Percentiles rank a stretch among this genome's conserved stretches.
Evolutionary conservation across 192 early-diverging fungal genomes (phyloP).

Genomic region (Coemansia sp.): DNA sequence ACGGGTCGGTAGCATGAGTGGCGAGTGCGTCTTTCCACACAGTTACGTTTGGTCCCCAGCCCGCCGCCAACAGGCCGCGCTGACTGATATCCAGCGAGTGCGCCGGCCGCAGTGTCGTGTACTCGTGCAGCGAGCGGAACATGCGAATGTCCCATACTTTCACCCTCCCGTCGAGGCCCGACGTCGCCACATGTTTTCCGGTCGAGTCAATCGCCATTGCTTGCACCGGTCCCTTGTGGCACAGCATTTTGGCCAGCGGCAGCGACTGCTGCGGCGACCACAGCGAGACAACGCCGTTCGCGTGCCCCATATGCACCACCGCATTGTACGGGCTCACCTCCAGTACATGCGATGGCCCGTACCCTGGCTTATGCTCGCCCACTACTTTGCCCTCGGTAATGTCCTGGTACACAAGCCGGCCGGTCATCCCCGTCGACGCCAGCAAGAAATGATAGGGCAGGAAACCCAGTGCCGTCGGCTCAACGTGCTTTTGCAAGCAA

Average conservation of each 20-base stretch:
- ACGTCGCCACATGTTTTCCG: conserved; percentile 86
- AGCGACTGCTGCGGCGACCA: conserved; percentile 84
- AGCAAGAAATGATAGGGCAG: conserved; percentile 92
- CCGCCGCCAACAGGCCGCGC: conserved; percentile 79
- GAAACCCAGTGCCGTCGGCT: conserved; percentile 83
- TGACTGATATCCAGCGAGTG: conserved; percentile 80
- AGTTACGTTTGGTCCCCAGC: conserved; percentile 72
- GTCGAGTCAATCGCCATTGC: conserved; percentile 78
- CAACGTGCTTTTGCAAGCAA: conserved; percentile 76
- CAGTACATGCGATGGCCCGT: conserved; percentile 81
- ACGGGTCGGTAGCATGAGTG: conserved; percentile 71
- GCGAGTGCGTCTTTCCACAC: conserved; percentile 89
- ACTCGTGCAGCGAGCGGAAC: conserved; percentile 77
- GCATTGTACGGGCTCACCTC: conserved; percentile 89
- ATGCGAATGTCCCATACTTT: conserved; percentile 93
- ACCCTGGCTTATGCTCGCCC: conserved; percentile 71
- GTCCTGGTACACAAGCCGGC: conserved; percentile 89
- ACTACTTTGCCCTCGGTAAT: conserved; percentile 86
- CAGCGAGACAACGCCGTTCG: conserved; percentile 83
- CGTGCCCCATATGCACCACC: conserved; percentile 87
- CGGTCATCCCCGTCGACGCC: conserved; percentile 75
- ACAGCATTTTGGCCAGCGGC: conserved; percentile 93
- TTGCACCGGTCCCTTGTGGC: conserved; percentile 83
- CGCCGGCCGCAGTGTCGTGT: conserved; percentile 76
- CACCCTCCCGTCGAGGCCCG: conserved; percentile 84